These are phyloP conservation scores for Mycena galopus DNA, from an alignment of 768 basidiomycete genomes.

Conservation along the genomic window DNA sequence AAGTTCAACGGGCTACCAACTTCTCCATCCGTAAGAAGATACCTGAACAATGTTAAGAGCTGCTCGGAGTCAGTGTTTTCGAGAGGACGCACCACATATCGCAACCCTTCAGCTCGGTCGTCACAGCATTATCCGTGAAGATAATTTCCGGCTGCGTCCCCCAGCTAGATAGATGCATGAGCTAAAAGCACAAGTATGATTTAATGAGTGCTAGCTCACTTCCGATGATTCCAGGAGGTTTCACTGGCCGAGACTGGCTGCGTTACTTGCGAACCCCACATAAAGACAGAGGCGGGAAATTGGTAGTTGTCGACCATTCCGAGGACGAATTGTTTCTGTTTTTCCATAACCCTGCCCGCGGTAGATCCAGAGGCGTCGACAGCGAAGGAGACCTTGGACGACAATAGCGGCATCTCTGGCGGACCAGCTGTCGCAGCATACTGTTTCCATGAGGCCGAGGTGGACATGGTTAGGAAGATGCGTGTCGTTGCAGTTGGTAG, in stretches of 20 bases:
- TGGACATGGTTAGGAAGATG: conserved; percentile 19
- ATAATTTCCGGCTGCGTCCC: conserved; percentile 29
- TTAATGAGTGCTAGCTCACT: conserved; percentile 11
- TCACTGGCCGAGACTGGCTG: not conserved
- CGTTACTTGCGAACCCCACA: conserved; percentile 28
- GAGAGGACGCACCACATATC: conserved; percentile 37
- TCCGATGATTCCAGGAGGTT: conserved; percentile 24
- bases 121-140: conserved; percentile 16
- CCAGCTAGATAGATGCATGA: conserved; percentile 26
- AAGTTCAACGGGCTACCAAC: conserved; percentile 25
- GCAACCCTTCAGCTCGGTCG: conserved; percentile 30
- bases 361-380: conserved; percentile 33
- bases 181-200: not conserved
- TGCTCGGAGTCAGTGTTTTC: not conserved
- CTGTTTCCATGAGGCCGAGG: conserved; percentile 24
- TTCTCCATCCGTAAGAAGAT: not conserved
- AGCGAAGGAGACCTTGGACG: conserved; percentile 27
- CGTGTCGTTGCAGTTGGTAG: no score
- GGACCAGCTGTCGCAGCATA: not conserved
- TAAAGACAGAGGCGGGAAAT: conserved; percentile 22
- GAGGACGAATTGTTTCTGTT: conserved; percentile 28
- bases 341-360: conserved; percentile 26
- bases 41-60: no score
- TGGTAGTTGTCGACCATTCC: conserved; percentile 22
- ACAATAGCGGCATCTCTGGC: conserved; percentile 27